Evolutionary conservation across 108 stramenopile species (phyloP), one percentile per base, ranked within the genome.

Genomic region (Cyclotella kingstonii): DNA sequence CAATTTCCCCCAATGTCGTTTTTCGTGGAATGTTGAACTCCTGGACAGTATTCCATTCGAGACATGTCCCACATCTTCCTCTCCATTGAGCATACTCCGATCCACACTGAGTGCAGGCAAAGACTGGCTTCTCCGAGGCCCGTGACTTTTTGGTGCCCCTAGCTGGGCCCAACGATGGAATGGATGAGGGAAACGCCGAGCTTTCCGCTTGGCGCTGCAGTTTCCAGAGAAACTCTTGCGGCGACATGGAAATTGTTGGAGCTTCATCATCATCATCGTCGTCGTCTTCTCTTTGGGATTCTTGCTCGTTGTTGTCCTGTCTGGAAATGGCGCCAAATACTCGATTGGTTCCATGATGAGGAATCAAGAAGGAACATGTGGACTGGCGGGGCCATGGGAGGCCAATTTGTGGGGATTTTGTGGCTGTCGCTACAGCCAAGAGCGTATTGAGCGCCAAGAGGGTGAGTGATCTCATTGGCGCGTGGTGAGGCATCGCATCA

Each of bases 11-110:
- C 8, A 44, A 51, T 14, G 60, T 63, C 26, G 33, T 19, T 18
- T 66, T 60, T 56, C 83, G 59, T 18, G 38, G 35, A 18, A 79
- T 84, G 23, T 47, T 52, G 59, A 83, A 84, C 62, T 85, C 81
- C 67, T 93, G 86, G 12, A 97, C 63, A 11, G 90, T 89, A 73
- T 96, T 95, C 94, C 94, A 97, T 70, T 94, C 87, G 38, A 79
- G 59, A 64, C 96, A 97, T 0, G 90, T 89, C 10, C 85, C 81
- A 66, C 91, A 98, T 41, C 82, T 65, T 7, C 97, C 97, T 42
- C 84, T 66, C 97, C 97, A 98, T 60, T 96, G 85, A 9, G 92
- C 83, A 59, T 81, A 90, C 70, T 94, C 94, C 8, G 82, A 56
- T 10, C 91, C 89, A 70, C 97, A 97, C 52, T 88, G 88, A 14